Evolutionary conservation across 208 protist genomes (phyloP).

Genomic region (Crithidia mellificae): DNA sequence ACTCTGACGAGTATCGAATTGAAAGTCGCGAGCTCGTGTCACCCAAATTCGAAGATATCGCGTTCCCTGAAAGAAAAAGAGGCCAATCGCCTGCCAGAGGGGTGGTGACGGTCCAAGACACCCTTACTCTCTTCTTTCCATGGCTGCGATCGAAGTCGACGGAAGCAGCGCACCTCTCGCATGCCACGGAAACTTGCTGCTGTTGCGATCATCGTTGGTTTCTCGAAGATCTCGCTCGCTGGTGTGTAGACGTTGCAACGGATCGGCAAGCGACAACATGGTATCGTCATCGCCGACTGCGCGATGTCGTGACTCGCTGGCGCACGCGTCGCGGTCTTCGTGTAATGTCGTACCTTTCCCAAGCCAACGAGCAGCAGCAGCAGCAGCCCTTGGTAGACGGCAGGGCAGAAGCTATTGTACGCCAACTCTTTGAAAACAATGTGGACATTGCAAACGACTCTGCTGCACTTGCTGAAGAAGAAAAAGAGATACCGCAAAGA

Average conservation of each 20-base stretch:
- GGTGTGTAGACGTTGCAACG: slow-evolving; percentile 37
- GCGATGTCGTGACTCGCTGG: slow-evolving; percentile 38
- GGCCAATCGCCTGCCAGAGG: background rate
- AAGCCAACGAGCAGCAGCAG: slow-evolving; percentile 4
- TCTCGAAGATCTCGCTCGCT: slow-evolving; percentile 47
- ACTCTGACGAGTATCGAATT: too few relatives aligned
- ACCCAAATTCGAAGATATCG: too few relatives aligned
- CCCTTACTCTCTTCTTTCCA: slow-evolving; percentile 27
- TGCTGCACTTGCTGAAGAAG: background rate
- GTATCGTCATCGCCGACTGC: slow-evolving; percentile 25
- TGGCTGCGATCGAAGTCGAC: background rate
- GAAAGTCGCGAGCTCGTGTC: too few relatives aligned
- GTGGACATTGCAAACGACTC: background rate
- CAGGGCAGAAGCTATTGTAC: background rate
- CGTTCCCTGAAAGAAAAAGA: too few relatives aligned
- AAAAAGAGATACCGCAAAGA: background rate
- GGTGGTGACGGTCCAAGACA: slow-evolving; percentile 2
- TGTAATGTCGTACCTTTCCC: slow-evolving; percentile 35
- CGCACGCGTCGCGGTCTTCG: slow-evolving; percentile 55
- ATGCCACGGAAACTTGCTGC: background rate
- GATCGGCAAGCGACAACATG: slow-evolving; percentile 47
- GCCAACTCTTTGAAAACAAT: too few relatives aligned
- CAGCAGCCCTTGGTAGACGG: background rate
- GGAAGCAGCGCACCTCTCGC: background rate
- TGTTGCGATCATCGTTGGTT: slow-evolving; percentile 71